Conservation (phyloP, 2,329 filamentous ascomycete genomes). For the Colletotrichum tropicicola region DNA sequence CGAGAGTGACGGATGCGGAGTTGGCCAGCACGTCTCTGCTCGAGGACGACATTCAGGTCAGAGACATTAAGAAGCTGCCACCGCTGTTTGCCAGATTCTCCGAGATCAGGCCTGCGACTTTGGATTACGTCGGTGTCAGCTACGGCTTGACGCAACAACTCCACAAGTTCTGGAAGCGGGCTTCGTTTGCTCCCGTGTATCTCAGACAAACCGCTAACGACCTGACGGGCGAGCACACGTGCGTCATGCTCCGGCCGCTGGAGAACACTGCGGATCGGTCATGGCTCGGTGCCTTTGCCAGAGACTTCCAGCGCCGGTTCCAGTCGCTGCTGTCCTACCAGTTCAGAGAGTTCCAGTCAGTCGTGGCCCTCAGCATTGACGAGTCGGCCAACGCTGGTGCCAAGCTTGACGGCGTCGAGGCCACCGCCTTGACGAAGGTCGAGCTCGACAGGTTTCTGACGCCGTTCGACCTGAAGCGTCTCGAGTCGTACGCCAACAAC, state of each 20-base stretch:
- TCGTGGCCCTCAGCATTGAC: slow-evolving; percentile 85
- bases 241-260: slow-evolving; percentile 92
- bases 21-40: slow-evolving; percentile 79
- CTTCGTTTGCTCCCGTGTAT: slow-evolving; percentile 88
- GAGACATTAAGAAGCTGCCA: slow-evolving; percentile 91
- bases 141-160: slow-evolving; percentile 89
- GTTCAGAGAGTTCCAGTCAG: slow-evolving; percentile 83
- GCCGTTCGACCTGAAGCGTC: slow-evolving; percentile 92
- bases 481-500: slow-evolving; percentile 96
- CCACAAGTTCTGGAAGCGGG: slow-evolving; percentile 97
- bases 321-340: slow-evolving; percentile 89
- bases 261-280: slow-evolving; percentile 72
- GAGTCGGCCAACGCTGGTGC: slow-evolving; percentile 83
- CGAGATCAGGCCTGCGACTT: slow-evolving; percentile 79
- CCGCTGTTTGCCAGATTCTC: slow-evolving; percentile 90
- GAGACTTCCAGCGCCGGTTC: slow-evolving; percentile 96
- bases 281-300: slow-evolving; percentile 91
- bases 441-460: slow-evolving; percentile 83
- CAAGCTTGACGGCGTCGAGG: slow-evolving; percentile 64
- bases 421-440: slow-evolving; percentile 70
- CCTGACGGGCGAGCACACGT: slow-evolving; percentile 95
- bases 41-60: slow-evolving; percentile 87
- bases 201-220: slow-evolving; percentile 96
- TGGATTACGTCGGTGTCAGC: slow-evolving; percentile 96
- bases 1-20: slow-evolving; percentile 84